These are phyloP conservation scores for Colletotrichum camelliae DNA, from an alignment of 2,329 filamentous ascomycete genomes.

Conservation along the genomic window DNA sequence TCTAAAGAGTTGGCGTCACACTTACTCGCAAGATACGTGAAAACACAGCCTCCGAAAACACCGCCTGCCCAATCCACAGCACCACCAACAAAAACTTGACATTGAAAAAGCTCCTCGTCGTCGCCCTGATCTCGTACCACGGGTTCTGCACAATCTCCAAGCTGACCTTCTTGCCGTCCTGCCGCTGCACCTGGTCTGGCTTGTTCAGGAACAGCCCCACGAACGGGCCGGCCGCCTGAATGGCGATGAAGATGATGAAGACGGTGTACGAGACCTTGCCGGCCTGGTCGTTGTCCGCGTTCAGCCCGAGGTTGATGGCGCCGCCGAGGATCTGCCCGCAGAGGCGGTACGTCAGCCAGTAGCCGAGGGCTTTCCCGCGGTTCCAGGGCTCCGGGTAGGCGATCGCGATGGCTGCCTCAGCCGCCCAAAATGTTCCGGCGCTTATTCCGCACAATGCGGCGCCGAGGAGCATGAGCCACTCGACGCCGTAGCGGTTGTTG, in stretches of 20 bases:
- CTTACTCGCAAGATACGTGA: conserved; percentile 65
- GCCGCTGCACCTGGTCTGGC: conserved; percentile 67
- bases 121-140: conserved; percentile 64
- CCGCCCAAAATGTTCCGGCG: conserved; percentile 66
- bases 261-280: conserved; percentile 74
- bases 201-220: conserved; percentile 66
- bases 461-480: conserved; percentile 73
- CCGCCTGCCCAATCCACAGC: conserved; percentile 72
- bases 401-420: conserved; percentile 75
- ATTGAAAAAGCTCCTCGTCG: conserved; percentile 62
- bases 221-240: conserved; percentile 71
- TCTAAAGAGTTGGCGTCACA: background rate
- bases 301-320: conserved; percentile 73
- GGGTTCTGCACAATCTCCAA: conserved; percentile 62
- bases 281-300: conserved; percentile 58
- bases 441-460: conserved; percentile 70
- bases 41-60: conserved; percentile 77
- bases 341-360: conserved; percentile 68
- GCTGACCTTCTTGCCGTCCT: conserved; percentile 67
- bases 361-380: conserved; percentile 67
- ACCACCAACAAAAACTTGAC: conserved; percentile 69
- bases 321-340: conserved; percentile 74
- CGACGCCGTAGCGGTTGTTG: conserved; percentile 72
- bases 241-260: conserved; percentile 72
- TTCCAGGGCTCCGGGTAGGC: conserved; percentile 75